Conservation (phyloP, 192 early-diverging fungal species). For the Entomortierella parvispora region DNA sequence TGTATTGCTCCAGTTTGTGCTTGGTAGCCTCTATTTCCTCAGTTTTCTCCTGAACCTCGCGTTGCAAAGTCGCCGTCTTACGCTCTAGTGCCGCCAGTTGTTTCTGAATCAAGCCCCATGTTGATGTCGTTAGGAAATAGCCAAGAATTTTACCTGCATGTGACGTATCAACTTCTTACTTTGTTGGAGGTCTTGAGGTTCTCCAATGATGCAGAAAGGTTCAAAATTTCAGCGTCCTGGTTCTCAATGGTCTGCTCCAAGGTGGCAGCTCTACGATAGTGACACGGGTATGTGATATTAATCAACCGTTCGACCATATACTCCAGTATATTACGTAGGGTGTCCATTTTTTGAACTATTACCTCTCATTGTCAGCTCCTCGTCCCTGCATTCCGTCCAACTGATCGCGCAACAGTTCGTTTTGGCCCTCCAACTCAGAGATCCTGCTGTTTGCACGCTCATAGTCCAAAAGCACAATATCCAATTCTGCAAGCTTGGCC, state of each 20-base stretch:
- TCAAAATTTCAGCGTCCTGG: conserved; percentile 40
- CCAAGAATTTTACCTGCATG: background rate
- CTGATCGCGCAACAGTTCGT: conserved; percentile 56
- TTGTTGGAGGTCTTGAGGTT: conserved; percentile 29
- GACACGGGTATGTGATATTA: too few species aligned
- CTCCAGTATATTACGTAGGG: too few species aligned
- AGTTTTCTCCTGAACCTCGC: conserved; percentile 55
- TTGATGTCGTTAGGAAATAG: background rate
- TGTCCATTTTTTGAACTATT: background rate
- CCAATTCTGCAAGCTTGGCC: conserved; percentile 85
- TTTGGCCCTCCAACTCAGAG: conserved; percentile 74
- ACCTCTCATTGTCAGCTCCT: conserved; percentile 39
- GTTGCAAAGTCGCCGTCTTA: conserved; percentile 24
- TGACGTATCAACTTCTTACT: conserved; percentile 1
- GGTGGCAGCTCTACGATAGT: conserved; percentile 27
- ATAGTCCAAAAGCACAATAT: conserved; percentile 86
- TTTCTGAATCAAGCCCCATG: conserved; percentile 7
- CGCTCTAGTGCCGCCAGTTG: conserved; percentile 49
- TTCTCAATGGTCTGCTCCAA: conserved; percentile 54
- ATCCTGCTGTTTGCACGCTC: conserved; percentile 82
- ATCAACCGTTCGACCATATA: too few species aligned
- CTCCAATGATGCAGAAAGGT: conserved; percentile 24
- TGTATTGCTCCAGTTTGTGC: conserved; percentile 66
- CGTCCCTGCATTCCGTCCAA: conserved; percentile 41
- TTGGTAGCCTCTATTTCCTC: conserved; percentile 69